Conservation (phyloP, 2,329 filamentous ascomycete genomes). For the Verticillium tricorpus region DNA sequence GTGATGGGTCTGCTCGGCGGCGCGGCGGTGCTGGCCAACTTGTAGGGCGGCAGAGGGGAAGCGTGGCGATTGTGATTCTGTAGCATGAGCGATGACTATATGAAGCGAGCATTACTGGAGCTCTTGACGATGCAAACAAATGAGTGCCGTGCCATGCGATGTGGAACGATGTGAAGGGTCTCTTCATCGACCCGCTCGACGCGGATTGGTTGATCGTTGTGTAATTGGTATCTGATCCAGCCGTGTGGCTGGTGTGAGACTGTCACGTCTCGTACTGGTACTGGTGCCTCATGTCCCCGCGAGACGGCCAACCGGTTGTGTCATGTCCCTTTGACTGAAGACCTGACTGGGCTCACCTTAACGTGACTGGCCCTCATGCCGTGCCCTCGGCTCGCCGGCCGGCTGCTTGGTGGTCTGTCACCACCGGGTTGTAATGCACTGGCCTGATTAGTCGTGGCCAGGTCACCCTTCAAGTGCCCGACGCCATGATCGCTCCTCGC, state of each 20-base stretch:
- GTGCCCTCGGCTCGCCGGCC: neutral
- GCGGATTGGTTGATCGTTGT: neutral
- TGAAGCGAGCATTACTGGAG: neutral
- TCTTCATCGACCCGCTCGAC: neutral
- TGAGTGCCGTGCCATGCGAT: neutral
- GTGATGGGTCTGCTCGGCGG: slow-evolving; percentile 15
- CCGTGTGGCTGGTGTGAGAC: too few species aligned
- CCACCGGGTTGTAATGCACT: neutral
- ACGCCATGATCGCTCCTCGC: neutral
- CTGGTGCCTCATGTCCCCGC: neutral
- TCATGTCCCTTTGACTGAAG: neutral
- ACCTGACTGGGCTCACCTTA: too few species aligned
- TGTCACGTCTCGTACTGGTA: neutral
- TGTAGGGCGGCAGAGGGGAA: neutral
- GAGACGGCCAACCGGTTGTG: neutral
- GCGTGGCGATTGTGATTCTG: neutral
- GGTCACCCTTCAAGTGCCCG: neutral
- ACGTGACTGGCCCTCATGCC: neutral
- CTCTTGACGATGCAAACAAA: neutral
- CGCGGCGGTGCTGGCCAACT: slow-evolving; percentile 10
- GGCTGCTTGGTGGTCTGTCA: neutral
- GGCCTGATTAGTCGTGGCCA: neutral
- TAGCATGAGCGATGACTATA: neutral
- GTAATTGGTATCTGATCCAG: neutral
- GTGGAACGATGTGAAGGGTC: neutral